These are phyloP conservation scores for Pouteria glomerata DNA, from an alignment of 148 eudicot genomes.

Conservation along the genomic window DNA sequence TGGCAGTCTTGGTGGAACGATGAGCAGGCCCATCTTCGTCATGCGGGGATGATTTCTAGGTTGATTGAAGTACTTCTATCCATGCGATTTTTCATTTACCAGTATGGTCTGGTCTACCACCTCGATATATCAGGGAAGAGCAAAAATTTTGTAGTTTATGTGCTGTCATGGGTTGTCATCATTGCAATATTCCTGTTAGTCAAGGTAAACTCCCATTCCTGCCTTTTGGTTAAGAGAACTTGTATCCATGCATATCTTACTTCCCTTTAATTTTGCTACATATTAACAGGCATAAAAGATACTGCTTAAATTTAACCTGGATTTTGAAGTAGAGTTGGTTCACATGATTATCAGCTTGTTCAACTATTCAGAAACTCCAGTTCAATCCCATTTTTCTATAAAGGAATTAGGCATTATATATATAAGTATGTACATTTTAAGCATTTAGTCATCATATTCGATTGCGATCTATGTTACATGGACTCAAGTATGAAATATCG, in stretches of 20 bases:
- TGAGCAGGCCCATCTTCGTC: constrained; percentile 69
- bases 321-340: not conserved
- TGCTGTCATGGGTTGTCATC: constrained; percentile 89
- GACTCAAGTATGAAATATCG: no score
- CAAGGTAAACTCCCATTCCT: constrained; percentile 50
- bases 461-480: no score
- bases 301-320: not conserved
- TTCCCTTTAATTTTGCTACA: not conserved
- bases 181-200: constrained; percentile 63
- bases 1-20: constrained; percentile 99
- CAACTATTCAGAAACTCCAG: not conserved
- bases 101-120: constrained; percentile 95
- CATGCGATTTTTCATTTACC: constrained; percentile 79
- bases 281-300: not conserved
- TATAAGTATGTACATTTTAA: no score
- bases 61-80: constrained; percentile 66
- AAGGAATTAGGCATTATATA: not conserved
- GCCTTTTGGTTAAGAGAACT: not conserved
- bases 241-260: not conserved
- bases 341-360: not conserved
- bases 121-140: constrained; percentile 72
- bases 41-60: constrained; percentile 54
- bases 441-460: not conserved
- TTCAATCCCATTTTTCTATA: not conserved
- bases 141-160: constrained; percentile 69